Evolutionary conservation across 495 filamentous ascomycete genomes (phyloP).

Genomic region (Penicillium argentinense): DNA sequence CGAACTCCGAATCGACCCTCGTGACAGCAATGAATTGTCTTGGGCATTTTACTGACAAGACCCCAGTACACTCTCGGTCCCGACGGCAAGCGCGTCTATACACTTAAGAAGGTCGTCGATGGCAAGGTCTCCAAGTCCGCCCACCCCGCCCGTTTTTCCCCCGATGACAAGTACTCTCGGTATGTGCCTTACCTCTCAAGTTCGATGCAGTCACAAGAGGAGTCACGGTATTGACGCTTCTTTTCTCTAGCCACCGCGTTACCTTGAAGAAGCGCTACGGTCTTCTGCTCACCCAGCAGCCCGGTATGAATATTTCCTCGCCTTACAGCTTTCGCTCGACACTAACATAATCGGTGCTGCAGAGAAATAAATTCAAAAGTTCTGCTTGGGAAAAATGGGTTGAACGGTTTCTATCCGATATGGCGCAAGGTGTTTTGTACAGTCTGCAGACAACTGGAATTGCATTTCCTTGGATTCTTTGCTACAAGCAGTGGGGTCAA

Average conservation of each 20-base stretch:
- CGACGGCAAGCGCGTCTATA: slow-evolving; percentile 83
- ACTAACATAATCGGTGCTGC: slow-evolving; percentile 19
- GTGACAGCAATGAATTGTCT: neutral
- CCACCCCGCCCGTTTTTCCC: slow-evolving; percentile 94
- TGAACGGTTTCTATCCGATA: slow-evolving; percentile 31
- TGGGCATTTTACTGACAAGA: slow-evolving; percentile 13
- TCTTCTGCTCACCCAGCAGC: slow-evolving; percentile 80
- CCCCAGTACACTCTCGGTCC: slow-evolving; percentile 71
- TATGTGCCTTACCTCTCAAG: slow-evolving; percentile 28
- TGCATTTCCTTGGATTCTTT: slow-evolving; percentile 20
- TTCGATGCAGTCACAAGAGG: neutral
- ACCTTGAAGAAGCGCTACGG: slow-evolving; percentile 90
- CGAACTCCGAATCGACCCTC: slow-evolving; percentile 4
- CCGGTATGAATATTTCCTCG: slow-evolving; percentile 32
- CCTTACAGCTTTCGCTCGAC: neutral
- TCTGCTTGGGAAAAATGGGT: slow-evolving; percentile 20
- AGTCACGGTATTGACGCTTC: slow-evolving; percentile 15
- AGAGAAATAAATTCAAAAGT: slow-evolving; percentile 19
- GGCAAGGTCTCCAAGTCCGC: slow-evolving; percentile 90
- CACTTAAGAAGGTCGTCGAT: slow-evolving; percentile 55
- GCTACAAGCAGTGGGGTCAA: slow-evolving; percentile 2
- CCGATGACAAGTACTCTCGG: slow-evolving; percentile 96
- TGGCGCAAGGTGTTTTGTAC: slow-evolving; percentile 48
- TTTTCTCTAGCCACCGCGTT: slow-evolving; percentile 68
- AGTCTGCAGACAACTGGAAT: slow-evolving; percentile 31